A percentile compares a stretch with the other conserved stretches of the same genome.
These are phyloP conservation scores for Fusarium decemcellulare DNA, from an alignment of 2,329 filamentous ascomycete species.

Conservation along the genomic window DNA sequence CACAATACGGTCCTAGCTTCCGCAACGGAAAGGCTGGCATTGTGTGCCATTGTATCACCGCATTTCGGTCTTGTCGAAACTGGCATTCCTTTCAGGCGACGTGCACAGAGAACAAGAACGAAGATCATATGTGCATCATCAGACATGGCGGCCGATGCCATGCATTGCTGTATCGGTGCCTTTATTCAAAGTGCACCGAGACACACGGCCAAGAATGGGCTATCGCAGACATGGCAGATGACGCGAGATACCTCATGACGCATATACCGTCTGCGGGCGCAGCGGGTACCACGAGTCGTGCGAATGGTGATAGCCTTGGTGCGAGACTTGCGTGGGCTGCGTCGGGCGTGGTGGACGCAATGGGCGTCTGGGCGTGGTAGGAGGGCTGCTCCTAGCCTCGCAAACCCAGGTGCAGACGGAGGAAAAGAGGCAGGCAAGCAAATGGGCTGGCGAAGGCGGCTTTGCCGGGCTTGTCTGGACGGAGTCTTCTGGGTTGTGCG, in stretches of 20 bases:
- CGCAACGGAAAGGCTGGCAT: constrained; percentile 26
- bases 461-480: constrained; percentile 43
- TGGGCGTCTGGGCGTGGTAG: constrained; percentile 9
- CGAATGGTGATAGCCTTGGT: constrained; percentile 21
- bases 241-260: constrained; percentile 40
- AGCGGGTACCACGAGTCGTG: constrained; percentile 45
- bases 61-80: constrained; percentile 13
- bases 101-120: constrained; percentile 17
- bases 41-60: constrained; percentile 41
- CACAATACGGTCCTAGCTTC: constrained; percentile 37
- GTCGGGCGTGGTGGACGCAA: constrained; percentile 16
- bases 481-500: constrained; percentile 36
- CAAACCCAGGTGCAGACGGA: constrained; percentile 26
- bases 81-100: constrained; percentile 24
- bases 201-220: constrained; percentile 19
- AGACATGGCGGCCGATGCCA: constrained; percentile 14
- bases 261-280: constrained; percentile 46
- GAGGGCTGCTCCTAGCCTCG: constrained; percentile 4
- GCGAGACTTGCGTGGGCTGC: constrained; percentile 20
- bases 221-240: constrained; percentile 16
- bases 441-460: constrained; percentile 37
- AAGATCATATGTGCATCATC: constrained; percentile 41
- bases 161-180: constrained; percentile 10
- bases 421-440: constrained; percentile 32
- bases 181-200: constrained; percentile 16